Evolutionary conservation across 2,329 filamentous ascomycete genomes (phyloP).

Genomic region (Macrophomina pseudophaseolina): DNA sequence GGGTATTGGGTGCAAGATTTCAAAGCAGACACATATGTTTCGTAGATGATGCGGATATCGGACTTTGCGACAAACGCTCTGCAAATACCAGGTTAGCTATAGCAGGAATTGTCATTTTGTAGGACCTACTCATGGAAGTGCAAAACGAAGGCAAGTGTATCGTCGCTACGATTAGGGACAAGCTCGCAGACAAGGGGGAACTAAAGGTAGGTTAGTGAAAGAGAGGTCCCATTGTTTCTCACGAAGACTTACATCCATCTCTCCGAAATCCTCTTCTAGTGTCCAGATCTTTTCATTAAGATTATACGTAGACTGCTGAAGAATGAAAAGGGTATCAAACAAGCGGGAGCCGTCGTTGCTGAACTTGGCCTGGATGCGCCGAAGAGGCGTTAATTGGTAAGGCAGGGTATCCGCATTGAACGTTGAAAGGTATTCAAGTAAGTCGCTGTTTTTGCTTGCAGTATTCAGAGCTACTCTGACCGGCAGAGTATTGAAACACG

Average conservation of each 20-base stretch:
- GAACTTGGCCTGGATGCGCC: constrained; percentile 67
- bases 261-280: constrained; percentile 56
- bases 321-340: constrained; percentile 80
- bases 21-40: constrained; percentile 38
- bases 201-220: constrained; percentile 29
- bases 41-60: constrained; percentile 36
- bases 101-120: no score
- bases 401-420: constrained; percentile 66
- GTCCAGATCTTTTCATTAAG: constrained; percentile 58
- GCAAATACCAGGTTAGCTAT: no score
- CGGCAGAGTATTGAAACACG: constrained; percentile 90
- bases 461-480: constrained; percentile 63
- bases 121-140: constrained; percentile 54
- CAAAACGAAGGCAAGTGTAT: constrained; percentile 64
- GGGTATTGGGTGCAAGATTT: constrained; percentile 35
- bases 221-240: constrained; percentile 25
- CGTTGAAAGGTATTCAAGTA: constrained; percentile 65
- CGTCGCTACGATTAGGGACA: constrained; percentile 58
- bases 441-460: constrained; percentile 57
- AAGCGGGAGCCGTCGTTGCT: constrained; percentile 58
- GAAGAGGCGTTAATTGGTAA: constrained; percentile 76
- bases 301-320: constrained; percentile 66
- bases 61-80: constrained; percentile 34
- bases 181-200: constrained; percentile 80
- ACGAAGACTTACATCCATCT: constrained; percentile 62